Evolutionary conservation across 768 basidiomycete species (phyloP).

Genomic region (Collybiopsis confluens): DNA sequence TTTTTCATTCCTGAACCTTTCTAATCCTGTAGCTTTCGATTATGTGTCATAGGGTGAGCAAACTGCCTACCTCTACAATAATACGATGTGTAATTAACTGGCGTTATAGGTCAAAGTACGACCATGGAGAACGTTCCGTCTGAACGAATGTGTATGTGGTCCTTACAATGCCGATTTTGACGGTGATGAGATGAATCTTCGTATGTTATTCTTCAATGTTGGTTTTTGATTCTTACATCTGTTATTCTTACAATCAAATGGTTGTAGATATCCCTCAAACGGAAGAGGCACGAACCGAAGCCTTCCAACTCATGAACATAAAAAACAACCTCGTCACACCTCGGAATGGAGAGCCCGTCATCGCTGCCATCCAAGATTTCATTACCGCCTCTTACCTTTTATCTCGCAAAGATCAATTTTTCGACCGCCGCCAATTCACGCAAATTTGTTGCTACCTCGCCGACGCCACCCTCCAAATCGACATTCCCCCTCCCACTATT

Average conservation of each 20-base stretch:
- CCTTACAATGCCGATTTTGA: constrained; percentile 99
- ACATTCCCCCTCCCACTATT: constrained; percentile 92
- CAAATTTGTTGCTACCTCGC: constrained; percentile 95
- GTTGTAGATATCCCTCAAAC: constrained; percentile 92
- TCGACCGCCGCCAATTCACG: constrained; percentile 90
- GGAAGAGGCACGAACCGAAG: constrained; percentile 96
- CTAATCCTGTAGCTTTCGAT: constrained; percentile 75
- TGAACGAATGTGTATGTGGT: constrained; percentile 99
- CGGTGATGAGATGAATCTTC: constrained; percentile 99
- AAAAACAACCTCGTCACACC: constrained; percentile 97
- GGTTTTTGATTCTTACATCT: too few species aligned
- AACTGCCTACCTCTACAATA: not conserved
- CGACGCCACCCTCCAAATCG: constrained; percentile 89
- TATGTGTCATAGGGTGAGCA: constrained; percentile 89
- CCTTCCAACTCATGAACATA: constrained; percentile 94
- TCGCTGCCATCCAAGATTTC: constrained; percentile 99
- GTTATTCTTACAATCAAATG: constrained; percentile 9
- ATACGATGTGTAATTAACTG: not conserved
- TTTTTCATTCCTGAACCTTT: constrained; percentile 6
- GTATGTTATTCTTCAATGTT: constrained; percentile 43
- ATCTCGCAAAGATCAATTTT: constrained; percentile 88
- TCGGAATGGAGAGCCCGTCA: constrained; percentile 97
- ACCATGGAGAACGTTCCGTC: constrained; percentile 94
- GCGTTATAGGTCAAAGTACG: constrained; percentile 73
- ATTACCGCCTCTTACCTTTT: constrained; percentile 97